phyloP scores from a whole-genome alignment of 768 basidiomycete species.

The Naematelia encephala region DNA sequence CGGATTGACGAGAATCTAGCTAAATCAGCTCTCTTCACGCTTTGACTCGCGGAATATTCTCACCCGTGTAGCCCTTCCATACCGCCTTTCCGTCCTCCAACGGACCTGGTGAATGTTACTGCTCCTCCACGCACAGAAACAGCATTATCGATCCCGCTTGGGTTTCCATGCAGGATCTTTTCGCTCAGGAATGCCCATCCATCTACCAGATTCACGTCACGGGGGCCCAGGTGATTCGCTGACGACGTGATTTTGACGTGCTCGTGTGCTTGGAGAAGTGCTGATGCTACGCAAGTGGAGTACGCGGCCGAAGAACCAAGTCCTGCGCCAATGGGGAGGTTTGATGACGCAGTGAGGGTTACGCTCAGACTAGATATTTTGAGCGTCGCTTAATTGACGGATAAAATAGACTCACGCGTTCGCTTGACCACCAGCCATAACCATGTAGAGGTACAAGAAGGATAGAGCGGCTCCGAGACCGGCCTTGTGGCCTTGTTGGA shows the following conservation, averaged over 20 bases:
- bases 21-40: constrained; percentile 12
- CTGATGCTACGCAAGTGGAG: constrained; percentile 78
- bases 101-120: constrained; percentile 77
- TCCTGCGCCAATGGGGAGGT: constrained; percentile 89
- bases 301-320: constrained; percentile 96
- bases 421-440: constrained; percentile 58
- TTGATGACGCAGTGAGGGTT: constrained; percentile 77
- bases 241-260: constrained; percentile 58
- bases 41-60: constrained; percentile 42
- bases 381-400: background rate
- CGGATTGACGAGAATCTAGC: constrained; percentile 80
- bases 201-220: constrained; percentile 76
- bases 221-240: constrained; percentile 59
- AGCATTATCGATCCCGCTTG: constrained; percentile 95
- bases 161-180: constrained; percentile 94
- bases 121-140: constrained; percentile 91
- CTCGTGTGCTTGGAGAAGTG: constrained; percentile 70
- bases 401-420: constrained; percentile 57
- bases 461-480: constrained; percentile 59
- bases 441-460: constrained; percentile 93
- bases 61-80: constrained; percentile 85
- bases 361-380: constrained; percentile 62
- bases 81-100: constrained; percentile 69
- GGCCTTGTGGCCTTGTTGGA: constrained; percentile 48
- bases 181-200: constrained; percentile 90